phyloP scores from a whole-genome alignment of 2,329 filamentous ascomycete species.

The Bipolaris bicolor region DNA sequence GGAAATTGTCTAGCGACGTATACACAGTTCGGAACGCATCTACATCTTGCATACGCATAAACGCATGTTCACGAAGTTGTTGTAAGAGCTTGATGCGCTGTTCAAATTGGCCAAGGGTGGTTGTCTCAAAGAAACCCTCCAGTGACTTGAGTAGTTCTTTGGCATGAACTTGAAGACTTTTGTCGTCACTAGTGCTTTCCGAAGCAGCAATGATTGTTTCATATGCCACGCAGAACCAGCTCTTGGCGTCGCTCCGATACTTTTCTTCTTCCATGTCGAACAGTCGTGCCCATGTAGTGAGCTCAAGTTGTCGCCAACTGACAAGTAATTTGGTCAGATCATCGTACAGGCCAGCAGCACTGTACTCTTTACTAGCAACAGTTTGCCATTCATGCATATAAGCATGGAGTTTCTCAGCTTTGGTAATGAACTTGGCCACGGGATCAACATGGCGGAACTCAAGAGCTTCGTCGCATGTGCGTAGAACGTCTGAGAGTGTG shows the following conservation, averaged over 20 bases:
- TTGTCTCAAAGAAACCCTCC: slow-evolving; percentile 77
- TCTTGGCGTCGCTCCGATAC: slow-evolving; percentile 76
- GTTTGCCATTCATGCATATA: slow-evolving; percentile 94
- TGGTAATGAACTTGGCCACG: slow-evolving; percentile 82
- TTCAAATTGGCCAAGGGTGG: slow-evolving; percentile 80
- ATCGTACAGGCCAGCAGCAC: slow-evolving; percentile 73
- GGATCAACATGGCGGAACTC: slow-evolving; percentile 80
- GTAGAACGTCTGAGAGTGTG: slow-evolving; percentile 78
- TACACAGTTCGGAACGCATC: slow-evolving; percentile 60
- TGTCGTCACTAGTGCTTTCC: slow-evolving; percentile 64
- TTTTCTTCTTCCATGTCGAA: slow-evolving; percentile 83
- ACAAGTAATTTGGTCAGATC: slow-evolving; percentile 81
- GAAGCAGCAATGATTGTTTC: slow-evolving; percentile 83
- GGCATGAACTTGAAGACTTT: slow-evolving; percentile 68
- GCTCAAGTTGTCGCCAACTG: slow-evolving; percentile 86
- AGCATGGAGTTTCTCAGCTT: slow-evolving; percentile 83
- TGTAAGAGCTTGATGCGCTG: slow-evolving; percentile 73
- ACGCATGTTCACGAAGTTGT: slow-evolving; percentile 68
- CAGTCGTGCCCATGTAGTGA: slow-evolving; percentile 88
- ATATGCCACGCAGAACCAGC: slow-evolving; percentile 97
- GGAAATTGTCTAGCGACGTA: slow-evolving; percentile 75
- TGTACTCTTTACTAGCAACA: slow-evolving; percentile 82
- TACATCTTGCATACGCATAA: slow-evolving; percentile 63
- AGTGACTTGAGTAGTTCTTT: slow-evolving; percentile 75
- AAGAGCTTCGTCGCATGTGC: slow-evolving; percentile 75